Evolutionary conservation across 192 early-diverging fungal genomes (phyloP).

Genomic region (Umbelopsis sp.): DNA sequence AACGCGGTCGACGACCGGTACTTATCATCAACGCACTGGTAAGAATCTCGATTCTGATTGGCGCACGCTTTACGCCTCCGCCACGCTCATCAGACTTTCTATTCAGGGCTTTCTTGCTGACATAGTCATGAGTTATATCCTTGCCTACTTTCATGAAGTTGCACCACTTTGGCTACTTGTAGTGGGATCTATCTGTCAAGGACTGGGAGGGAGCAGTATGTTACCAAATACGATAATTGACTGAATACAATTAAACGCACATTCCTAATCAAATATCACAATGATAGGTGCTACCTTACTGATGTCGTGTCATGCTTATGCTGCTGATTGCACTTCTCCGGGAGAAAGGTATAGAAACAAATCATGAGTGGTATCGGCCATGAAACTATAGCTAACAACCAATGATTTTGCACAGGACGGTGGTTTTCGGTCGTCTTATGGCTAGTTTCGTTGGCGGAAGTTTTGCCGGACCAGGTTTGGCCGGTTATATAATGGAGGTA

Average conservation of each 20-base stretch:
- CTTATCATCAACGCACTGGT: conserved; percentile 2
- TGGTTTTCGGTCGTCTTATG: background rate
- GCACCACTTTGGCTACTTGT: background rate
- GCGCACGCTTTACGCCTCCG: too few species aligned
- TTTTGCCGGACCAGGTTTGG: background rate
- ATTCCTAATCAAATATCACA: background rate
- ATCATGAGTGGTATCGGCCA: too few species aligned
- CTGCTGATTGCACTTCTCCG: background rate
- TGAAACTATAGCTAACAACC: background rate
- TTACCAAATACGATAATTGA: background rate
- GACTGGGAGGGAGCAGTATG: conserved; percentile 1
- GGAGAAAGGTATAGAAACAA: background rate
- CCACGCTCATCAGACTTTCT: background rate
- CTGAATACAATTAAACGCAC: too few species aligned
- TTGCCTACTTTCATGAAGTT: background rate
- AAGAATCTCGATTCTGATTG: background rate
- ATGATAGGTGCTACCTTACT: background rate
- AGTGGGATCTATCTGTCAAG: background rate
- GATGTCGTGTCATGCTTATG: background rate
- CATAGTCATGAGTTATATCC: background rate
- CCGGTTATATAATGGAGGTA: background rate
- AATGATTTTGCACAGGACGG: background rate
- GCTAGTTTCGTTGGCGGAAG: background rate
- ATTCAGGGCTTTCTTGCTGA: background rate
- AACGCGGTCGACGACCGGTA: background rate